Percentiles rank a stretch among this genome's conserved stretches.
Evolutionary conservation across 352 stramenopile species (phyloP).

Genomic region (Phytophthora lateralis): DNA sequence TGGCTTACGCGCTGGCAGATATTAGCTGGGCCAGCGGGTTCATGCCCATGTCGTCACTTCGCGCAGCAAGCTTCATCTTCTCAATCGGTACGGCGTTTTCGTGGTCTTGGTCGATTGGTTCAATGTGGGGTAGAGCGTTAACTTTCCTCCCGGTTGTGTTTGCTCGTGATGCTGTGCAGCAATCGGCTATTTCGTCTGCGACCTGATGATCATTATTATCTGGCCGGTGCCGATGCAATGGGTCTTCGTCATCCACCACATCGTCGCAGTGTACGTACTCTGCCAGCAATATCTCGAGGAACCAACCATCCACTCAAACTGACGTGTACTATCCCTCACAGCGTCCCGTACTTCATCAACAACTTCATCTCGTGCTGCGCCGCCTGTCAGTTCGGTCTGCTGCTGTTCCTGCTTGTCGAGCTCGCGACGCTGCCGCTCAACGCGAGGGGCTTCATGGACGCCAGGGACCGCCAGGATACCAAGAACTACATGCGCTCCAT

Average conservation of each 20-base stretch:
- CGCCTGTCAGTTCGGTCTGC: constrained; percentile 72
- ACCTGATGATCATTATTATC: constrained; percentile 80
- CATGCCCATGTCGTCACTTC: constrained; percentile 76
- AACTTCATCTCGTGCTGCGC: constrained; percentile 86
- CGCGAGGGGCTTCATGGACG: constrained; percentile 75
- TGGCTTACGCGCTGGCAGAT: constrained; percentile 63
- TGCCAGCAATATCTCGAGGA: not conserved
- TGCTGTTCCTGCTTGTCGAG: constrained; percentile 84
- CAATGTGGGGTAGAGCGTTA: not conserved
- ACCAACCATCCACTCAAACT: not conserved
- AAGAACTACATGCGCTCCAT: constrained; percentile 73
- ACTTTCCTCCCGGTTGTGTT: constrained; percentile 1
- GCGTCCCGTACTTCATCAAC: constrained; percentile 85
- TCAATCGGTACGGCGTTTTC: constrained; percentile 58
- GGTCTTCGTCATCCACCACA: constrained; percentile 82
- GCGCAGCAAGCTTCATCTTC: constrained; percentile 79
- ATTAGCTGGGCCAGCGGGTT: constrained; percentile 71
- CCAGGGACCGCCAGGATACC: constrained; percentile 60
- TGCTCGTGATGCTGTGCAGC: constrained; percentile 42
- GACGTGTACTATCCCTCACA: constrained; percentile 20
- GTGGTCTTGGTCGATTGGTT: not conserved
- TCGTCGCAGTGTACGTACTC: constrained; percentile 75
- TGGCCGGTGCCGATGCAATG: constrained; percentile 80
- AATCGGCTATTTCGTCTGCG: constrained; percentile 82
- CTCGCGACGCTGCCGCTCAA: constrained; percentile 82